These are phyloP conservation scores for Leishmania braziliensis DNA, from an alignment of 208 protist genomes.

Conservation along the genomic window DNA sequence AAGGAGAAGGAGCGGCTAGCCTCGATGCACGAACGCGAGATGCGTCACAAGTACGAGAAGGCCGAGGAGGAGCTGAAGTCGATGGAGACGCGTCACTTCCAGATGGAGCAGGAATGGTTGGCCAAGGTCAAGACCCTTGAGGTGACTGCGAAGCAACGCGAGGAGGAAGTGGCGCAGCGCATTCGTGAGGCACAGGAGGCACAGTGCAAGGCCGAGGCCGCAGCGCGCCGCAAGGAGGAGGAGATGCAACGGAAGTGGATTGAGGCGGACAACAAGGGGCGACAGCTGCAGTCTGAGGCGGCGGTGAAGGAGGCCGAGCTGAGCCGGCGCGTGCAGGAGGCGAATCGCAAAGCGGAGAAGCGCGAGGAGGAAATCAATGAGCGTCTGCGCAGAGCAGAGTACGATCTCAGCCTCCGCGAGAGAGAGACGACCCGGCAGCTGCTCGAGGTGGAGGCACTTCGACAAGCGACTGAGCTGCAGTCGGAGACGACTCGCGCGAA, in stretches of 20 bases:
- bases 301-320: slow-evolving; percentile 64
- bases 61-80: slow-evolving; percentile 50
- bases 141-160: slow-evolving; percentile 36
- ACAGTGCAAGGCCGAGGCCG: slow-evolving; percentile 45
- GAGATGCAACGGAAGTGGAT: slow-evolving; percentile 53
- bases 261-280: slow-evolving; percentile 51
- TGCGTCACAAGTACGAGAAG: slow-evolving; percentile 32
- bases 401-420: slow-evolving; percentile 49
- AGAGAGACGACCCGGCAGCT: slow-evolving; percentile 37
- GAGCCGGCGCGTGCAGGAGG: slow-evolving; percentile 52
- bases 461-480: slow-evolving; percentile 29
- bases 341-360: slow-evolving; percentile 38
- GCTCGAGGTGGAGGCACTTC: slow-evolving; percentile 51
- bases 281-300: slow-evolving; percentile 45
- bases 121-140: slow-evolving; percentile 50
- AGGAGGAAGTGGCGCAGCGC: slow-evolving; percentile 47
- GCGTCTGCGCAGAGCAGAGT: slow-evolving; percentile 43
- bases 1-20: slow-evolving; percentile 46
- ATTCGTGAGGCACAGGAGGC: slow-evolving; percentile 44
- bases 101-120: slow-evolving; percentile 55
- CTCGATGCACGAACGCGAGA: slow-evolving; percentile 46
- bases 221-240: slow-evolving; percentile 38
- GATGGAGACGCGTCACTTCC: slow-evolving; percentile 35
- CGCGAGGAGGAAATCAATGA: slow-evolving; percentile 49
- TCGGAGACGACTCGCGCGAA: slow-evolving; percentile 31